Base-by-base conservation (phyloP, 257 asterid species). In the Nicotiana obtusifolia region DNA sequence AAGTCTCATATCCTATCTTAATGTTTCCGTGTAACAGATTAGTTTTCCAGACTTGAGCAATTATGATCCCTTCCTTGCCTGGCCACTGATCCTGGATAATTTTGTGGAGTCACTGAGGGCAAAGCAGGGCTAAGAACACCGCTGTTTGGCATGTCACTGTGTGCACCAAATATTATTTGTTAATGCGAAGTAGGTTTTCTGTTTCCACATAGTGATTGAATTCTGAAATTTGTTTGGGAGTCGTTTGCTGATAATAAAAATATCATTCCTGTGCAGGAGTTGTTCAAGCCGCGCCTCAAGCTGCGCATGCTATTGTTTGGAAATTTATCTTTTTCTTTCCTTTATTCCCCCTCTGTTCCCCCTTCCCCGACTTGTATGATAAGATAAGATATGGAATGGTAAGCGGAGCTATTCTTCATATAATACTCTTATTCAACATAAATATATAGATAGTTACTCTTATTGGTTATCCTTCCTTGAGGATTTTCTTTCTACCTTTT, bases 71-170 rank as follows among this genome's bases (percentile, higher is more conserved):
- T 62, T 87, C 64, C 91, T 88, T 82, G 97, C 97, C 17, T 94
- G 98, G 95, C 95, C 97, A 49, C 82, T 92, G 84, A 82, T 94
- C 84, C 90, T 94, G 47, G 97, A 94, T 81, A 94, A 92, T 81
- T 94, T 91, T 79, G 98, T 91, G 57, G 98, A 89, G 4, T 92
- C 97, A 93, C 64, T 88, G 87, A 94, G 86, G 79, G 86, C 59
- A 31, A 85, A 84, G 80, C 85, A 64, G 79, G 77, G 84, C 15
- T 86, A 76, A 84, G 41, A 49, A 28, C 16, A 64, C 71, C 5
- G 35, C 1, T 78, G 14, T 78, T 78, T 0, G 54, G 56, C 53
- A 7, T 78, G 69, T 22, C n/a, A 41, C 69, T 2, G 13, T 78
- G 56, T 41, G 35, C 57, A 11, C 56, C 66, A 30, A 59, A 59